Conservation (phyloP, 495 filamentous ascomycete species). For the Podospora sp. region DNA sequence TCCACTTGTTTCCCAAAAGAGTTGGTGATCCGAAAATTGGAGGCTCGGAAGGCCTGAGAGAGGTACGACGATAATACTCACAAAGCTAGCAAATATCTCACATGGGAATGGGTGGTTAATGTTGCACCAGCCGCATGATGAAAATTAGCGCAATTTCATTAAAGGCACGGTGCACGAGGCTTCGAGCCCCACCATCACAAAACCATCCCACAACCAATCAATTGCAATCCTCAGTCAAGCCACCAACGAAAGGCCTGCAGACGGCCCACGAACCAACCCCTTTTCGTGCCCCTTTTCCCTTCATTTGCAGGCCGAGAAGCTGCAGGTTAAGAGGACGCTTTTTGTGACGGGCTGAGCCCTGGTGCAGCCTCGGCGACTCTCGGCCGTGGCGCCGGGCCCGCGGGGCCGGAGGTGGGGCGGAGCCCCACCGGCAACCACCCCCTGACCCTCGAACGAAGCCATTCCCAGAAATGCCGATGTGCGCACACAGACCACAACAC, state of each 20-base stretch:
- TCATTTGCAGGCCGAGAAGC: neutral
- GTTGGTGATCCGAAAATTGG: conserved; percentile 1
- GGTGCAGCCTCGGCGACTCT: too few relatives aligned
- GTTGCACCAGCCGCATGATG: neutral
- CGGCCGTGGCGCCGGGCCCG: too few relatives aligned
- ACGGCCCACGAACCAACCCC: neutral
- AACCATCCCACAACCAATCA: neutral
- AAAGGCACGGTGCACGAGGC: neutral
- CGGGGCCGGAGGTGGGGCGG: too few relatives aligned
- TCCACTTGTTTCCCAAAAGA: neutral
- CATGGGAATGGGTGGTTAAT: neutral
- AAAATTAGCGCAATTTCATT: neutral
- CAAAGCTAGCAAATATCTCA: neutral
- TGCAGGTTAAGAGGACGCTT: neutral
- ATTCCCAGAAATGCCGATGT: too few relatives aligned
- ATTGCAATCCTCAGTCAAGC: neutral
- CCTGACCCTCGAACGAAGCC: too few relatives aligned
- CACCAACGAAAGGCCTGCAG: neutral
- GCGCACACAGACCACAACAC: too few relatives aligned
- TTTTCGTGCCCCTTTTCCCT: neutral
- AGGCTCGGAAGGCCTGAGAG: neutral
- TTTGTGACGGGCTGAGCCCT: too few relatives aligned
- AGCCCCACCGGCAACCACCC: too few relatives aligned
- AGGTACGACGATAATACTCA: neutral
- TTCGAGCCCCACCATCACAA: neutral